A percentile compares a stretch with the other conserved stretches of the same genome.
Evolutionary conservation across 371 early-diverging fungal genomes (phyloP).

Genomic region (Apophysomyces variabilis): DNA sequence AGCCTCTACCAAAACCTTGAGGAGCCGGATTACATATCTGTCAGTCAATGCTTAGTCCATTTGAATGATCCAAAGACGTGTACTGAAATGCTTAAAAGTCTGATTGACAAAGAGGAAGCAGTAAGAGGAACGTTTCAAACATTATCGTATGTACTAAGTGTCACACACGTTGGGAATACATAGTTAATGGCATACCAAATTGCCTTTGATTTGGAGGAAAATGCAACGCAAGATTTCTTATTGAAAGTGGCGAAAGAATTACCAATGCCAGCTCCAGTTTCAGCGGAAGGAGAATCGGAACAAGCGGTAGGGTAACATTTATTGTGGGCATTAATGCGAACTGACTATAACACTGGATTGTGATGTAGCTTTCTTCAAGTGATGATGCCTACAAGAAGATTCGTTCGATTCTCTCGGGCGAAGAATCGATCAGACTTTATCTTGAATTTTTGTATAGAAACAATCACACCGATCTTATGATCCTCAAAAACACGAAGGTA

Average conservation of each 20-base stretch:
- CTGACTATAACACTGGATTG: not conserved
- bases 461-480: conserved; percentile 93
- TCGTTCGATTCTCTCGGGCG: conserved; percentile 84
- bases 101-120: conserved; percentile 63
- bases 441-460: conserved; percentile 94
- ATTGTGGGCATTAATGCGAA: not conserved
- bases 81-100: conserved; percentile 71
- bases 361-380: not conserved
- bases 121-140: conserved; percentile 30
- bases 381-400: conserved; percentile 47
- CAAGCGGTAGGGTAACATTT: conserved; percentile 46
- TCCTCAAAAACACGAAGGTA: conserved; percentile 92
- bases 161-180: conserved; percentile 21
- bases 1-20: conserved; percentile 77
- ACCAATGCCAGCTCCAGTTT: conserved; percentile 36
- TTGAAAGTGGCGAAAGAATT: conserved; percentile 71
- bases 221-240: conserved; percentile 93
- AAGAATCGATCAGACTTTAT: conserved; percentile 85
- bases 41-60: conserved; percentile 91
- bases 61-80: conserved; percentile 78
- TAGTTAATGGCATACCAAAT: conserved; percentile 92
- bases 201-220: conserved; percentile 96
- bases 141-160: no score
- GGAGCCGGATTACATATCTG: conserved; percentile 89
- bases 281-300: conserved; percentile 35